Conservation (phyloP, 2,329 filamentous ascomycete species). For the Neocucurbitaria cava region DNA sequence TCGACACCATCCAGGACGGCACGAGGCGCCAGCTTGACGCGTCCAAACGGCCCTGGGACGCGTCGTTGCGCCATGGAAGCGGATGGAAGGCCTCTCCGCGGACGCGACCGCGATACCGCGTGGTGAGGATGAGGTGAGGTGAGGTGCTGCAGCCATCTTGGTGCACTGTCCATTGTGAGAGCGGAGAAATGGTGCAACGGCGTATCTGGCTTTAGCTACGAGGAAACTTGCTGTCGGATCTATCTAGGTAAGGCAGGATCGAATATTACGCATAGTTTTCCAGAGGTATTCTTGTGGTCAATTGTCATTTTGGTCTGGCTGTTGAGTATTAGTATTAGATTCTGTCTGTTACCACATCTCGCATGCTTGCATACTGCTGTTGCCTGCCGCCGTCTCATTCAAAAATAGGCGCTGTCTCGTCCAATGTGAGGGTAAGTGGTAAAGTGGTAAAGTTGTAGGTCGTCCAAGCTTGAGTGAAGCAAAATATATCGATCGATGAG, state of each 20-base stretch:
- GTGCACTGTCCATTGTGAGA: neutral
- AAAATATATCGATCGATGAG: too few species aligned
- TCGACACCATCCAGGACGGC: neutral
- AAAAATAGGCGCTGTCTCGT: too few species aligned
- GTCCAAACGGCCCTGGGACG: neutral
- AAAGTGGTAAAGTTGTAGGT: too few species aligned
- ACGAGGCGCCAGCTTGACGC: neutral
- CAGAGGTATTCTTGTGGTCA: too few species aligned
- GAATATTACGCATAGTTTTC: neutral
- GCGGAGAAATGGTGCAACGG: neutral
- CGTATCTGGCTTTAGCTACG: neutral
- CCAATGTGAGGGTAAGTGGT: too few species aligned
- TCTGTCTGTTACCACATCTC: too few species aligned
- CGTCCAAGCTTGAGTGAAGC: too few species aligned
- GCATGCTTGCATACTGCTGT: too few species aligned
- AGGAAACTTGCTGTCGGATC: neutral
- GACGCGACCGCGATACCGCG: neutral
- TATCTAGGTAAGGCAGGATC: neutral
- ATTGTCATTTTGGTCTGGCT: too few species aligned
- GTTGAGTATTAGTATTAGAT: too few species aligned
- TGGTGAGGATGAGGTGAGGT: neutral
- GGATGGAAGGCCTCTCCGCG: neutral
- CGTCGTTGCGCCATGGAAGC: neutral
- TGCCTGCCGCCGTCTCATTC: too few species aligned
- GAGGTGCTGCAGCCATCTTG: neutral